phyloP scores from a whole-genome alignment of 2,329 filamentous ascomycete species.

The Ophiostoma tasmaniense region DNA sequence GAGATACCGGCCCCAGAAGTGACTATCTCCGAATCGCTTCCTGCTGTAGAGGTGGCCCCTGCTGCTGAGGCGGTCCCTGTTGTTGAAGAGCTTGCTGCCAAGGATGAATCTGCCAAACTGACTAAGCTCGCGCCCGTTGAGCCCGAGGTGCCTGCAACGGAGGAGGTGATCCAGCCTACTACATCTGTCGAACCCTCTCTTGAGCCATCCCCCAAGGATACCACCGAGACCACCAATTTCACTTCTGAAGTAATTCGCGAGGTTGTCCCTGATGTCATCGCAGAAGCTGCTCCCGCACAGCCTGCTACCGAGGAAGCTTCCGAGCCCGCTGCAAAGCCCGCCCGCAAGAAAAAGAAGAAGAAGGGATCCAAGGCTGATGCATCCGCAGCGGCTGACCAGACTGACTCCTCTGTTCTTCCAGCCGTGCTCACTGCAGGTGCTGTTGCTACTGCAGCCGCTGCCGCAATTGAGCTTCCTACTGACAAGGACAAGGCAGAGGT shows the following conservation, averaged over 20 bases:
- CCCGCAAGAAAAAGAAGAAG: conserved; percentile 4
- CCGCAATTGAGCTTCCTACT: background rate
- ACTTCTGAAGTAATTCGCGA: background rate
- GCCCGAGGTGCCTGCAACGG: background rate
- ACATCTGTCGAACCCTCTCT: background rate
- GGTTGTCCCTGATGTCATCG: background rate
- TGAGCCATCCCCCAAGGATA: background rate
- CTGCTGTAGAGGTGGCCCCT: background rate
- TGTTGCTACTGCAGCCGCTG: background rate
- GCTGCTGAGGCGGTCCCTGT: background rate
- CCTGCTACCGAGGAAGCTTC: background rate
- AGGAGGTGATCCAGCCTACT: background rate
- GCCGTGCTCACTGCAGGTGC: background rate
- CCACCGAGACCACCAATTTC: background rate
- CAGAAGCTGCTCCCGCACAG: background rate
- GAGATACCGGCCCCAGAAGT: background rate
- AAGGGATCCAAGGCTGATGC: background rate
- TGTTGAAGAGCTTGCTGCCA: background rate
- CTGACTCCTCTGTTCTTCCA: background rate
- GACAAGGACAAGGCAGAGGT: background rate
- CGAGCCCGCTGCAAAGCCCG: background rate
- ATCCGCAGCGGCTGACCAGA: background rate
- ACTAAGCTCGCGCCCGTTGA: background rate
- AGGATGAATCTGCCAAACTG: background rate
- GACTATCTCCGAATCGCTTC: background rate